Evolutionary conservation across 176 grass and related monocot species (phyloP), one percentile per base, ranked within the genome.

Genomic region (Areca catechu): DNA sequence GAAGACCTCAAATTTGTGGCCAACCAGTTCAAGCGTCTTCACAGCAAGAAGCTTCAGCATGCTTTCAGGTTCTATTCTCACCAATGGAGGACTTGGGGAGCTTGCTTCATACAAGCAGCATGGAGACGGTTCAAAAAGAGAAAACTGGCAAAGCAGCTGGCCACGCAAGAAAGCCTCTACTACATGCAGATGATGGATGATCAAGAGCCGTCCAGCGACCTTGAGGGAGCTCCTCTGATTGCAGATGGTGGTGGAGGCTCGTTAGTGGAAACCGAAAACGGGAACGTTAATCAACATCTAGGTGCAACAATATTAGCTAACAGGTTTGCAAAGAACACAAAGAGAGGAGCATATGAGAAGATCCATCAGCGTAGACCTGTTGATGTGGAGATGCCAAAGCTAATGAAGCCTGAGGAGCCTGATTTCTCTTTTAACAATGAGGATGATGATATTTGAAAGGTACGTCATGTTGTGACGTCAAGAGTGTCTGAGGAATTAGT

Each of bases 51-150:
- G 29, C 61, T 97, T 48, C 86, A 97, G 78, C 86, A 97, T 48
- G 92, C 92, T 4, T 97, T 97, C 83, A 68, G 91, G 55, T 97
- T 84, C 83, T 97, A 97, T 68, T 97, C 92, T 6, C 78, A 97
- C 74, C 92, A 97, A 24, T 97, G 92, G 92, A 66, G 92, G 19
- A 91, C 86, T 37, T 97, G 86, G 92, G 92, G 83, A 14, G 80
- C 92, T 0, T 88, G 86, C 69, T 91, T 97, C 67, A 68, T 97
- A 34, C 92, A 97, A 73, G 77, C 86, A 5, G 86, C 86, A 0
- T 97, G 92, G 86, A 16, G 83, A 29, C 20, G 86, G 34, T 81
- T 82, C 83, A 90, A 84, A 67, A 90, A 81, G 77, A 63, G 80
- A 49, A 90, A 82, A 74, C 71, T 96, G 20, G 82, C 82, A 19